Conservation (phyloP, 2,329 filamentous ascomycete genomes). For the Alternaria dauci region DNA sequence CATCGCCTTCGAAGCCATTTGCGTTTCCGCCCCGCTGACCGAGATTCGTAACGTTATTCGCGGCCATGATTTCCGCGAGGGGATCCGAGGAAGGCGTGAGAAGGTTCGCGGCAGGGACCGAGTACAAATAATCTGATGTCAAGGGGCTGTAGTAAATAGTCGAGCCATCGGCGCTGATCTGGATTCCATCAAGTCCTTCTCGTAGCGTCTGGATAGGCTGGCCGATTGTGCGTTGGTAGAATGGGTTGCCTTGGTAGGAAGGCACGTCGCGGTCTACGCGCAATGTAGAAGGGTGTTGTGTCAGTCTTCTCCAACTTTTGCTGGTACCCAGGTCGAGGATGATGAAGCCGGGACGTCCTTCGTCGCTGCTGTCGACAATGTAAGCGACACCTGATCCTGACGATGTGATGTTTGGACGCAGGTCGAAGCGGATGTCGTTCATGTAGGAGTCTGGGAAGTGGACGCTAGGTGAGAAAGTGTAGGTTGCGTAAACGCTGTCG, state of each 20-base stretch:
- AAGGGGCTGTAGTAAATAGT: conserved; percentile 58
- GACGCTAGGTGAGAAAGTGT: conserved; percentile 57
- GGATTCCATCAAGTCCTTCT: conserved; percentile 61
- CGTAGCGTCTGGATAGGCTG: conserved; percentile 49
- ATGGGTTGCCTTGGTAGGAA: conserved; percentile 56
- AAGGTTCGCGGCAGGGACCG: conserved; percentile 55
- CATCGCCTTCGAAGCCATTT: conserved; percentile 62
- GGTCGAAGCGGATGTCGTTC: conserved; percentile 63
- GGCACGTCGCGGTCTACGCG: conserved; percentile 54
- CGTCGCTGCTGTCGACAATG: conserved; percentile 59
- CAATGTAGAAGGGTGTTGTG: conserved; percentile 46
- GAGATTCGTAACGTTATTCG: conserved; percentile 57
- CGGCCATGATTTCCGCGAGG: conserved; percentile 53
- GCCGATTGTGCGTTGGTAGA: conserved; percentile 51
- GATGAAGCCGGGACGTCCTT: conserved; percentile 59
- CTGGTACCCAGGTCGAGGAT: conserved; percentile 60
- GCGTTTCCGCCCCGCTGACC: conserved; percentile 59
- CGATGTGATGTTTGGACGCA: conserved; percentile 51
- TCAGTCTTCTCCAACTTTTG: conserved; percentile 60
- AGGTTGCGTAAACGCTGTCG: conserved; percentile 59
- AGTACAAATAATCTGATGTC: conserved; percentile 55
- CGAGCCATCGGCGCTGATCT: conserved; percentile 57
- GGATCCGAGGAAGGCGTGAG: conserved; percentile 52
- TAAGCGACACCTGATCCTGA: conserved; percentile 59
- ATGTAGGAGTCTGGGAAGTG: conserved; percentile 59